Conservation (phyloP, 768 basidiomycete genomes). For the Boletus reticuloceps region DNA sequence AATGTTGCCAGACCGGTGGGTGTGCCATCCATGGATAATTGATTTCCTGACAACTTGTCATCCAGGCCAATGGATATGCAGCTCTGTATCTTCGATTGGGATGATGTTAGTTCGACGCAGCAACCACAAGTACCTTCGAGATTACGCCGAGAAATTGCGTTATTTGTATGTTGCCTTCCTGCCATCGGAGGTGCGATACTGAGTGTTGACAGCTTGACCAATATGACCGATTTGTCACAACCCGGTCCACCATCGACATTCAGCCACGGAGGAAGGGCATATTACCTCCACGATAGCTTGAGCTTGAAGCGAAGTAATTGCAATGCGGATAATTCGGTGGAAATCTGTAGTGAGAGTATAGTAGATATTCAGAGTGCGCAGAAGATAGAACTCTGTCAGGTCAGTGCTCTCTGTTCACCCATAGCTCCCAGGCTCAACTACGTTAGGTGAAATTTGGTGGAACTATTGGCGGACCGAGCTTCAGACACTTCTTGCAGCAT, state of each 20-base stretch:
- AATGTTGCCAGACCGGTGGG: slow-evolving; percentile 58
- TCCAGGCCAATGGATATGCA: slow-evolving; percentile 58
- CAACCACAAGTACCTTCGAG: slow-evolving; percentile 42
- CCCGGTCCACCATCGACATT: slow-evolving; percentile 50
- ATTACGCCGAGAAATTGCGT: slow-evolving; percentile 40
- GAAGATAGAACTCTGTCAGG: slow-evolving; percentile 53
- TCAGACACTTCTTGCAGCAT: slow-evolving; percentile 45
- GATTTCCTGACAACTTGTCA: slow-evolving; percentile 1
- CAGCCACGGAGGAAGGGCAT: slow-evolving; percentile 35
- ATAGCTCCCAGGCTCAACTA: slow-evolving; percentile 1
- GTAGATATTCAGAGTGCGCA: slow-evolving; percentile 55
- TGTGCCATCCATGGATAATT: not conserved
- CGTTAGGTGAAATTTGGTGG: slow-evolving; percentile 47
- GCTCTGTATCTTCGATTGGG: slow-evolving; percentile 40
- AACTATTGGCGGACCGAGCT: slow-evolving; percentile 35
- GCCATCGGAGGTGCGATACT: not conserved
- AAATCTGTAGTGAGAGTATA: slow-evolving; percentile 44
- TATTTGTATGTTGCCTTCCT: slow-evolving; percentile 39
- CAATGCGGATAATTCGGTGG: not conserved
- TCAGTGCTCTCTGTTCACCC: slow-evolving; percentile 25
- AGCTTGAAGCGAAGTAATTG: slow-evolving; percentile 45
- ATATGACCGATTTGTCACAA: slow-evolving; percentile 28
- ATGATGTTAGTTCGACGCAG: slow-evolving; percentile 23
- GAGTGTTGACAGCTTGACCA: slow-evolving; percentile 33
- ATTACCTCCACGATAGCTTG: slow-evolving; percentile 45